Percentiles rank a stretch among this genome's conserved stretches.
phyloP scores from a whole-genome alignment of 2,329 filamentous ascomycete species.

The Ilyonectria robusta region DNA sequence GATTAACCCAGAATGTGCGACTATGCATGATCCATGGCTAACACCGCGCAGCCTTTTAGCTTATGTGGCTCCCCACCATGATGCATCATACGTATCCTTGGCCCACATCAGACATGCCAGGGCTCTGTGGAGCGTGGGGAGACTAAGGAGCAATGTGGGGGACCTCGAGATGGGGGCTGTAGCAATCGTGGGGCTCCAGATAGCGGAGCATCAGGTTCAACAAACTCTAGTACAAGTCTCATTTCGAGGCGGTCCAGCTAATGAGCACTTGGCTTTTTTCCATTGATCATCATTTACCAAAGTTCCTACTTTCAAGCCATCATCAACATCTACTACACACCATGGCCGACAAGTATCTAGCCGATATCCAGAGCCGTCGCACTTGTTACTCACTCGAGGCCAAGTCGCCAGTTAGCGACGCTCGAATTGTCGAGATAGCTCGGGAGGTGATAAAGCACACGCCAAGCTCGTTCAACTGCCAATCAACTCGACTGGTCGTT shows the following conservation, averaged over 20 bases:
- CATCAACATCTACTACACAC: neutral
- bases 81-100: too few relatives aligned
- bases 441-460: conserved; percentile 26
- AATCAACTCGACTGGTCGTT: conserved; percentile 28
- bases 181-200: conserved; percentile 10
- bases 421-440: conserved; percentile 25
- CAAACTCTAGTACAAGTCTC: neutral
- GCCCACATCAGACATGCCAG: too few relatives aligned
- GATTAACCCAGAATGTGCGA: neutral
- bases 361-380: conserved; percentile 24
- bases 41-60: neutral
- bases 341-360: conserved; percentile 23
- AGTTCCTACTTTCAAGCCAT: neutral
- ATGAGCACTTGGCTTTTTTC: neutral
- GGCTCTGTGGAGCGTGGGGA: neutral
- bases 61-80: neutral
- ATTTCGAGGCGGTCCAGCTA: neutral
- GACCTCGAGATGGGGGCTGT: conserved; percentile 11
- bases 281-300: too few relatives aligned
- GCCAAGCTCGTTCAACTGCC: conserved; percentile 32
- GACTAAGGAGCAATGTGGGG: conserved; percentile 11
- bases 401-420: conserved; percentile 23
- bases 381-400: conserved; percentile 29
- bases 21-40: neutral
- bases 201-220: neutral